Percentiles rank a stretch among this genome's conserved stretches.
These are phyloP conservation scores for Samsoniella hepiali DNA, from an alignment of 2,329 filamentous ascomycete genomes.

Conservation along the genomic window DNA sequence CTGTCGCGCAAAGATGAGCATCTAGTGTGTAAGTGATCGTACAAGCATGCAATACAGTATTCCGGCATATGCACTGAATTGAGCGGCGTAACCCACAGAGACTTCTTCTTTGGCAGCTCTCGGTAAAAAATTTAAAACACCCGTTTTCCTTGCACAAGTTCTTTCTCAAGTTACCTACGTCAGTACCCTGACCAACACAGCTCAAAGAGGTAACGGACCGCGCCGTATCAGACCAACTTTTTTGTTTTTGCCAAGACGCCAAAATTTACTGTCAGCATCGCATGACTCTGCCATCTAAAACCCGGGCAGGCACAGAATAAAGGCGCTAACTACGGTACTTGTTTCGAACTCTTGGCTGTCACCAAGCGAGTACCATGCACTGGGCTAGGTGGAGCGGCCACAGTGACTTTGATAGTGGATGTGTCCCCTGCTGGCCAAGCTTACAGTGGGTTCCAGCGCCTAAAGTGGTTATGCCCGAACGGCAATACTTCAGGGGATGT, in stretches of 20 bases:
- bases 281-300: neutral
- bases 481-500: neutral
- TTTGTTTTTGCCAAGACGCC: conserved; percentile 1
- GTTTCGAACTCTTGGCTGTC: neutral
- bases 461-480: neutral
- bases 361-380: neutral
- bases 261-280: neutral
- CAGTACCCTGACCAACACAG: neutral
- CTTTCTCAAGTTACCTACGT: neutral
- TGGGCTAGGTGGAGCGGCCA: neutral
- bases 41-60: too few species aligned
- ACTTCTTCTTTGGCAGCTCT: too few species aligned
- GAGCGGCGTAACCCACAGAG: too few species aligned
- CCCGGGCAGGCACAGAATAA: neutral
- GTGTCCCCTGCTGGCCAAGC: neutral
- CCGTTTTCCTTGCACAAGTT: too few species aligned
- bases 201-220: neutral
- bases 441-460: conserved; percentile 1
- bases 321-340: neutral
- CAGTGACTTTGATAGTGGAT: neutral
- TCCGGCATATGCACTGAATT: too few species aligned
- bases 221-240: neutral
- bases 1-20: neutral
- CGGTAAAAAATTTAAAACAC: too few species aligned
- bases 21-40: neutral